These are phyloP conservation scores for Gyrodon lividus DNA, from an alignment of 768 basidiomycete species.

Conservation along the genomic window DNA sequence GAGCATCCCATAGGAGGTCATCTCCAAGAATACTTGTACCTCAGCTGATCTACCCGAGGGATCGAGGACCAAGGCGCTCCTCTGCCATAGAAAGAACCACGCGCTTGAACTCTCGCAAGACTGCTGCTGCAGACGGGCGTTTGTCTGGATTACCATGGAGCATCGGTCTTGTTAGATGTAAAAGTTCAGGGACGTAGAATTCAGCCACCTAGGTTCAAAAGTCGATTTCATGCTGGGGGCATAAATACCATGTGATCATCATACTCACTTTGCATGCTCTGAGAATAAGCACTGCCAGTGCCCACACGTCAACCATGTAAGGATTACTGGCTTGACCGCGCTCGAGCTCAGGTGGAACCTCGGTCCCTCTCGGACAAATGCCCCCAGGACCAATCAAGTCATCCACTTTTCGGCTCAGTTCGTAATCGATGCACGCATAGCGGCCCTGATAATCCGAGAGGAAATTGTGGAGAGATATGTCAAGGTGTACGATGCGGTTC, in stretches of 20 bases:
- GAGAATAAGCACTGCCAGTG: conserved; percentile 61
- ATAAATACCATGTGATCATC: not conserved
- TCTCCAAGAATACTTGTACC: not conserved
- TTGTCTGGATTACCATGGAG: conserved; percentile 48
- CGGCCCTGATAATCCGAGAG: conserved; percentile 62
- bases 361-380: conserved; percentile 52
- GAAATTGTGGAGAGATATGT: conserved; percentile 69
- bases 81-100: conserved; percentile 44
- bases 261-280: conserved; percentile 59
- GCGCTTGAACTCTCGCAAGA: conserved; percentile 52
- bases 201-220: conserved; percentile 46
- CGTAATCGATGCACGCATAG: conserved; percentile 76
- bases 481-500: conserved; percentile 64
- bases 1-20: not conserved
- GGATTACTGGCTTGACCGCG: conserved; percentile 49
- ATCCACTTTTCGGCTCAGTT: conserved; percentile 58
- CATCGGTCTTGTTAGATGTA: conserved; percentile 58
- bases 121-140: conserved; percentile 50
- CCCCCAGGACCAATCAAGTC: conserved; percentile 37
- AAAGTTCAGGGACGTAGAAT: conserved; percentile 57
- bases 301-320: conserved; percentile 76
- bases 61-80: conserved; percentile 27
- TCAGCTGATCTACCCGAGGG: not conserved
- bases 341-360: conserved; percentile 71
- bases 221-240: conserved; percentile 8